These are phyloP conservation scores for Hygrocybe punicea DNA, from an alignment of 768 basidiomycete species.

Conservation along the genomic window DNA sequence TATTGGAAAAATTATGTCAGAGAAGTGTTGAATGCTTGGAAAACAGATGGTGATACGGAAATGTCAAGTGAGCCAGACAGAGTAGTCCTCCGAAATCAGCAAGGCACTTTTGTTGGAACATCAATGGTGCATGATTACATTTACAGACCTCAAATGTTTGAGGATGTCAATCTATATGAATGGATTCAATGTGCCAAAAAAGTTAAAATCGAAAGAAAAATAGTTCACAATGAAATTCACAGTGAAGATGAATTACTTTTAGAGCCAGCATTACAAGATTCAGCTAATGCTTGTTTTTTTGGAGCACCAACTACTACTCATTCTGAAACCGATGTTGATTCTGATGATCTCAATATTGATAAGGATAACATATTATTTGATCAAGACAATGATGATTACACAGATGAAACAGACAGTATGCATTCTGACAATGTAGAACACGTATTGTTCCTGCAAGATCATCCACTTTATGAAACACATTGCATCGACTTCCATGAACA, in stretches of 20 bases:
- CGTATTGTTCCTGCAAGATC: too few relatives aligned
- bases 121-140: conserved; percentile 20
- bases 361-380: not conserved
- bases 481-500: too few relatives aligned
- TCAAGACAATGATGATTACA: not conserved
- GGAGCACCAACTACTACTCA: too few relatives aligned
- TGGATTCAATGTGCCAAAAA: conserved; percentile 16
- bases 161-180: conserved; percentile 28
- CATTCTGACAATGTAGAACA: too few relatives aligned
- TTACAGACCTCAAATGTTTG: conserved; percentile 19
- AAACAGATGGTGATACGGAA: not conserved
- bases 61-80: not conserved
- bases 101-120: too few relatives aligned
- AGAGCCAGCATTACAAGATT: too few relatives aligned
- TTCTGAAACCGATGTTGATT: not conserved
- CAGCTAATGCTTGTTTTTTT: too few relatives aligned
- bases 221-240: too few relatives aligned
- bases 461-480: not conserved
- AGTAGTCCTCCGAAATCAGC: not conserved
- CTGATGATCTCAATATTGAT: not conserved
- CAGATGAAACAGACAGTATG: too few relatives aligned
- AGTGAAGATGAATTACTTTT: too few relatives aligned
- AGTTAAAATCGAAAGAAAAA: not conserved
- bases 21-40: conserved; percentile 9
- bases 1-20: conserved; percentile 15